A percentile compares a stretch with the other conserved stretches of the same genome.
Conservation (phyloP, 371 early-diverging fungal species). For the Entomophthora muscae region DNA sequence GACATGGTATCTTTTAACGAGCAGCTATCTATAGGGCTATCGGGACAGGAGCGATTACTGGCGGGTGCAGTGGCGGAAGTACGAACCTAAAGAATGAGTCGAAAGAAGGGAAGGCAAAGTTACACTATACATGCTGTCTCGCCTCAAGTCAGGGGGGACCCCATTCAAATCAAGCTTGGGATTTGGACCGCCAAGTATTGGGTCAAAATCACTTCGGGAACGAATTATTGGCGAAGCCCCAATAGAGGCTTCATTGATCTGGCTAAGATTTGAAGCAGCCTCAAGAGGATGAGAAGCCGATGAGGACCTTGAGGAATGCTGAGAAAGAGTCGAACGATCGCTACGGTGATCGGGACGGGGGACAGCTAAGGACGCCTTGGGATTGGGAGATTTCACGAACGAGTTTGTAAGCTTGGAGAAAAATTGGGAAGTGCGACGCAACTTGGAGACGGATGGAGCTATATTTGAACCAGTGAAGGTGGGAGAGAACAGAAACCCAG, state of each 20-base stretch:
- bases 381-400: neutral
- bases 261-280: neutral
- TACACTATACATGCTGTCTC: slow-evolving; percentile 7
- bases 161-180: too few species aligned
- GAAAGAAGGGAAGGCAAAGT: neutral
- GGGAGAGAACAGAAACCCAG: neutral
- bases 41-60: neutral
- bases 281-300: neutral
- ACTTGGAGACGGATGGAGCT: neutral
- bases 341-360: neutral
- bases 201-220: slow-evolving; percentile 1
- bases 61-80: slow-evolving; percentile 4
- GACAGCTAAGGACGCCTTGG: too few species aligned
- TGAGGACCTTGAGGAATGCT: neutral
- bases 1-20: too few species aligned
- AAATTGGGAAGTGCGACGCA: slow-evolving; percentile 6
- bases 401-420: slow-evolving; percentile 1
- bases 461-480: neutral
- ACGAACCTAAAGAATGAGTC: neutral
- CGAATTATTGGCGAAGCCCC: too few species aligned
- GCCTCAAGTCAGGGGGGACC: neutral
- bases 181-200: neutral
- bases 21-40: neutral
- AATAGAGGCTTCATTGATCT: too few species aligned
- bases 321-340: neutral